Evolutionary conservation across 495 filamentous ascomycete genomes (phyloP).

Genomic region (Barbatosphaeria neglecta): DNA sequence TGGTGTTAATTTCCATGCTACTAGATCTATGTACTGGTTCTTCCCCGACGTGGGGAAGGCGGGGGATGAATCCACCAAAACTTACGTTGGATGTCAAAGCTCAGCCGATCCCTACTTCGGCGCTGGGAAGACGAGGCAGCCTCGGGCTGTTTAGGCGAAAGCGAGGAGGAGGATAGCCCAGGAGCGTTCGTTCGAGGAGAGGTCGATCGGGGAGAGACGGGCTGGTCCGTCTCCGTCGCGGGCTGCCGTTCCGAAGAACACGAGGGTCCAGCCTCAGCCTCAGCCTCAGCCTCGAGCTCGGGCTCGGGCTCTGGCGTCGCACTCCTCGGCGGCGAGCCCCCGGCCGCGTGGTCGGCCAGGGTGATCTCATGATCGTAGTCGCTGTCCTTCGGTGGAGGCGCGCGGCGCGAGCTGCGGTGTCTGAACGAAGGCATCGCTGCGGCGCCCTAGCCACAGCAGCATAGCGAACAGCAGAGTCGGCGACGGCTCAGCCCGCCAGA

Average conservation of each 20-base stretch:
- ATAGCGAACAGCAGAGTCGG: constrained; percentile 1
- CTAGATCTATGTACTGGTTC: too few species aligned
- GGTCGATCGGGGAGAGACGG: neutral
- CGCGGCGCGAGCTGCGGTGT: constrained; percentile 37
- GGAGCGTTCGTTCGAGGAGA: too few species aligned
- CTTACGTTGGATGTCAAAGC: neutral
- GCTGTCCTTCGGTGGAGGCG: constrained; percentile 32
- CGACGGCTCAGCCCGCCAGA: neutral
- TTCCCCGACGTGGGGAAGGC: too few species aligned
- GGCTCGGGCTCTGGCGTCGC: neutral
- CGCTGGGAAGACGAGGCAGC: too few species aligned
- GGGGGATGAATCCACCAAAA: too few species aligned
- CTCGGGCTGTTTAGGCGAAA: too few species aligned
- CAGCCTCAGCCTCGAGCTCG: neutral
- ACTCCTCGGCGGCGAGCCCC: neutral
- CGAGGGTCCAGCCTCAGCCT: too few species aligned
- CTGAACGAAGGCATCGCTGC: constrained; percentile 31
- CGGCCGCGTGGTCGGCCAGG: constrained; percentile 37
- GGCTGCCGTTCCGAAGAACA: too few species aligned
- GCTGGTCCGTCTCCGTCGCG: too few species aligned
- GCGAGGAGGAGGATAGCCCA: too few species aligned
- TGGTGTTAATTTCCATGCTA: neutral
- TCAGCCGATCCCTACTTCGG: too few species aligned
- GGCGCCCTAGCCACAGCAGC: neutral
- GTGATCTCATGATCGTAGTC: constrained; percentile 53